A percentile compares a stretch with the other conserved stretches of the same genome.
Evolutionary conservation across 108 stramenopile species (phyloP).

Genomic region (Cafeteria roenbergensis): DNA sequence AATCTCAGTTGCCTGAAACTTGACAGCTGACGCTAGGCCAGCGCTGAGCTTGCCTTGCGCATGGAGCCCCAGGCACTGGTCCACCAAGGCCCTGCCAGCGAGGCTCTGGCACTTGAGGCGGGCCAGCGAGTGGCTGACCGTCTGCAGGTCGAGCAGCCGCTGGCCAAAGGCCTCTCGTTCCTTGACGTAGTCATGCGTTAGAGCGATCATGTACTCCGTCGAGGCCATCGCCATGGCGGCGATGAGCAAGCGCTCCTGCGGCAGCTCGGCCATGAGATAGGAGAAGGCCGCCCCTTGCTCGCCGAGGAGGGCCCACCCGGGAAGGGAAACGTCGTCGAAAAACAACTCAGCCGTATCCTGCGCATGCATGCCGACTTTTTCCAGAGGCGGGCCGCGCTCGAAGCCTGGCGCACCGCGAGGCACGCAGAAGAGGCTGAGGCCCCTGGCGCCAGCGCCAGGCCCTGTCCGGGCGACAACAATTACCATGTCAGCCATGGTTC

Average conservation of each 20-base stretch:
- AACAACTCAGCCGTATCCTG: slow-evolving; percentile 25
- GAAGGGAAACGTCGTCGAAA: slow-evolving; percentile 20
- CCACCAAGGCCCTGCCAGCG: slow-evolving; percentile 21
- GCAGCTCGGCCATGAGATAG: slow-evolving; percentile 21
- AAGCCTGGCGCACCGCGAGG: slow-evolving; percentile 17
- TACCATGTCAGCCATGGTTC: neutral
- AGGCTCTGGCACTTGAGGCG: slow-evolving; percentile 20
- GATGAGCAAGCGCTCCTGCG: slow-evolving; percentile 24
- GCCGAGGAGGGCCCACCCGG: slow-evolving; percentile 16
- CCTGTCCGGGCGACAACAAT: slow-evolving; percentile 1
- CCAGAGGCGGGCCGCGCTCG: slow-evolving; percentile 17
- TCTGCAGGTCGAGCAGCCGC: slow-evolving; percentile 12
- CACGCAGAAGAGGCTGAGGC: slow-evolving; percentile 19
- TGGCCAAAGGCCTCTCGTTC: slow-evolving; percentile 19
- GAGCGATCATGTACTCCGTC: slow-evolving; percentile 13
- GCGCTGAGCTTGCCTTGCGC: slow-evolving; percentile 9
- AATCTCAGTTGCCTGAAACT: slow-evolving; percentile 20
- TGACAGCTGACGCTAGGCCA: slow-evolving; percentile 19
- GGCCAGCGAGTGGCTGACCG: slow-evolving; percentile 16
- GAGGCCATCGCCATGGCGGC: slow-evolving; percentile 17
- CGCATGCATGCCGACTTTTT: slow-evolving; percentile 28
- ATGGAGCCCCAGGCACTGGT: slow-evolving; percentile 24
- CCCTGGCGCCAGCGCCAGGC: slow-evolving; percentile 11
- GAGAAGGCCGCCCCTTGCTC: slow-evolving; percentile 14
- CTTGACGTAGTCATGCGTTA: slow-evolving; percentile 7